Evolutionary conservation across 208 protist species (phyloP).

Genomic region (Crithidia bombi): DNA sequence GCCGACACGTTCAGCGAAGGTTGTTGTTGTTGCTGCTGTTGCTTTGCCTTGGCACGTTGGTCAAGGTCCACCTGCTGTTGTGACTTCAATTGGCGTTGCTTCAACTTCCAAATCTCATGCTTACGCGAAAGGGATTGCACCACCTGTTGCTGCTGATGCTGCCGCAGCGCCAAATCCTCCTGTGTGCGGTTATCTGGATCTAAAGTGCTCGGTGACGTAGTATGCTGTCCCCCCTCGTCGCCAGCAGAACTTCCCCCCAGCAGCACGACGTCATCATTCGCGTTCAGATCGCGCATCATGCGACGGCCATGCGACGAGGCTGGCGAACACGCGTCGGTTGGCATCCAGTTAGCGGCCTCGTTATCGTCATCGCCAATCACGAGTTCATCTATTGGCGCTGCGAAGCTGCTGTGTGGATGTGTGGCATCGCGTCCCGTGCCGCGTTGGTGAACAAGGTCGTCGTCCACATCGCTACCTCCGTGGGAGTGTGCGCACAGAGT

Average conservation of each 20-base stretch:
- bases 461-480: background rate
- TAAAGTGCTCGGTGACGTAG: background rate
- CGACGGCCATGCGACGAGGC: constrained; percentile 32
- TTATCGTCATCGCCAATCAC: constrained; percentile 70
- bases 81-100: constrained; percentile 57
- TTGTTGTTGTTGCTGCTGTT: constrained; percentile 11
- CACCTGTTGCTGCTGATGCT: constrained; percentile 32
- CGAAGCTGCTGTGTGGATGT: constrained; percentile 5
- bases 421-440: background rate
- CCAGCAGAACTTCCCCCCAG: constrained; percentile 29
- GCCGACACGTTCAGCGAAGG: background rate
- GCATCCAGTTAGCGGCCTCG: constrained; percentile 48
- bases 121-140: constrained; percentile 57
- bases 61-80: constrained; percentile 42
- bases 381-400: constrained; percentile 47
- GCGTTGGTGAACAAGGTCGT: background rate
- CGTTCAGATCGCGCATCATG: constrained; percentile 19
- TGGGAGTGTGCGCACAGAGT: constrained; percentile 3
- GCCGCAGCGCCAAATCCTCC: constrained; percentile 1
- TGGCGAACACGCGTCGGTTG: constrained; percentile 15
- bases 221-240: constrained; percentile 8
- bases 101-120: constrained; percentile 83
- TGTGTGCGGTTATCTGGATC: constrained; percentile 11
- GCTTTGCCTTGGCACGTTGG: constrained; percentile 24
- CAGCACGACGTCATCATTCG: constrained; percentile 26